phyloP scores from a whole-genome alignment of 495 filamentous ascomycete species.

The Elaphomyces granulatus region DNA sequence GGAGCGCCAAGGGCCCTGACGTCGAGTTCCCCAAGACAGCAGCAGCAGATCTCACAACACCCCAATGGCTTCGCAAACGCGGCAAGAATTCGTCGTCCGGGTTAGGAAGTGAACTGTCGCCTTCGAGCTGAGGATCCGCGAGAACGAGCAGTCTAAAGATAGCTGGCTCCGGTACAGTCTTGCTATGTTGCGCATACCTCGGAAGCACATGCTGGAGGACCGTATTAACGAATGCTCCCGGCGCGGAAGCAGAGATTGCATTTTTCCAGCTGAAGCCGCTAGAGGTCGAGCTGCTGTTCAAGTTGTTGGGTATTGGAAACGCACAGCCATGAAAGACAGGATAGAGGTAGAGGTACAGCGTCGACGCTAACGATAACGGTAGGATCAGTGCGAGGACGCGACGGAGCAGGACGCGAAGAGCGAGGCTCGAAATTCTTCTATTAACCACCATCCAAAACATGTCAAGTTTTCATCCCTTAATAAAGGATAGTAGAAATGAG shows the following conservation, averaged over 20 bases:
- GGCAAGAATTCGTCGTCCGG: conserved; percentile 45
- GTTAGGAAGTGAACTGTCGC: conserved; percentile 65
- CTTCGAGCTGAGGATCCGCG: conserved; percentile 90
- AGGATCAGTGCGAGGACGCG: conserved; percentile 47
- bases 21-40: conserved; percentile 14
- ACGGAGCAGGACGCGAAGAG: too few relatives aligned
- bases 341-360: conserved; percentile 76
- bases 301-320: conserved; percentile 46
- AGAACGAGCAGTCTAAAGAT: conserved; percentile 82
- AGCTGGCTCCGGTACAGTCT: conserved; percentile 19
- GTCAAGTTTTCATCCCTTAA: too few relatives aligned
- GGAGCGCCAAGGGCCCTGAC: conserved; percentile 3
- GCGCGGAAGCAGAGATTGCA: conserved; percentile 1
- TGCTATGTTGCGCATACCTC: conserved; percentile 2
- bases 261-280: too few relatives aligned
- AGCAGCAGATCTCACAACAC: conserved; percentile 26
- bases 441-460: too few relatives aligned
- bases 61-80: conserved; percentile 39
- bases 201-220: conserved; percentile 31
- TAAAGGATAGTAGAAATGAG: too few relatives aligned
- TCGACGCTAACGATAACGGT: conserved; percentile 52
- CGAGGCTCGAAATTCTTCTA: too few relatives aligned
- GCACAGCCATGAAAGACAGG: conserved; percentile 68
- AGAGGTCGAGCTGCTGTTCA: conserved; percentile 3
- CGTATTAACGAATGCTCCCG: conserved; percentile 31